phyloP scores from a whole-genome alignment of 2,329 filamentous ascomycete species.

The Verticillium zaregamsianum region DNA sequence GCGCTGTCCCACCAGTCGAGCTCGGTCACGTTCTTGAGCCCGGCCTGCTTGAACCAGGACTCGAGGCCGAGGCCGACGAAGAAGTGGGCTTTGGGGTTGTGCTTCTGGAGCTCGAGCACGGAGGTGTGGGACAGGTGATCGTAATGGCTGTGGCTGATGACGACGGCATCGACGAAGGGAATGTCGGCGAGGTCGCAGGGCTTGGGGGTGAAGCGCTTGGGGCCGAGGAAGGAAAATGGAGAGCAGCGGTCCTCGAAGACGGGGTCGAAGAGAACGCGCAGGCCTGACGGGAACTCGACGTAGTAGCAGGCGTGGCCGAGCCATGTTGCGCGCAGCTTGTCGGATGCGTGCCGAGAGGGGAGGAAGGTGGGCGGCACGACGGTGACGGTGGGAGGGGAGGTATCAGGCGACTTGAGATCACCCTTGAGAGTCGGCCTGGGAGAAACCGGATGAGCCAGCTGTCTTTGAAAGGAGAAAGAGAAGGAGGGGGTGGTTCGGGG shows the following conservation, averaged over 20 bases:
- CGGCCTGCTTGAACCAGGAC: constrained; percentile 70
- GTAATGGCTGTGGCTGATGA: constrained; percentile 90
- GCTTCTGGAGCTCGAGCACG: constrained; percentile 63
- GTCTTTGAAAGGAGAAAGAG: constrained; percentile 9
- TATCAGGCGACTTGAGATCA: constrained; percentile 48
- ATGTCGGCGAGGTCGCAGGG: constrained; percentile 77
- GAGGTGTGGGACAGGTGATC: constrained; percentile 82
- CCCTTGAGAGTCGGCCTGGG: constrained; percentile 33
- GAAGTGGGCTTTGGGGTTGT: constrained; percentile 77
- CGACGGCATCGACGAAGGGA: constrained; percentile 68
- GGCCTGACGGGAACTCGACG: constrained; percentile 80
- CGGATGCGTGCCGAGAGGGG: constrained; percentile 48
- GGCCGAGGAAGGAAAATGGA: constrained; percentile 65
- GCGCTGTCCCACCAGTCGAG: constrained; percentile 93
- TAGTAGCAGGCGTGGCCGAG: constrained; percentile 93
- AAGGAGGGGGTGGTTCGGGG: background rate
- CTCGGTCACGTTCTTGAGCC: constrained; percentile 76
- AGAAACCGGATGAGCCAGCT: too few relatives aligned
- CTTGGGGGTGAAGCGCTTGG: constrained; percentile 72
- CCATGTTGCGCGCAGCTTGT: constrained; percentile 79
- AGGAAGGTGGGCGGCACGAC: constrained; percentile 67
- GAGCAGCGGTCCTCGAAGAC: constrained; percentile 87
- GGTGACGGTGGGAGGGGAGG: constrained; percentile 60
- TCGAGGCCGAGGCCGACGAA: constrained; percentile 83
- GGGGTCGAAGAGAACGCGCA: constrained; percentile 89